A percentile compares a stretch with the other conserved stretches of the same genome.
Conservation (phyloP, 2,329 filamentous ascomycete species). For the Dryadomyces sulphureus region DNA sequence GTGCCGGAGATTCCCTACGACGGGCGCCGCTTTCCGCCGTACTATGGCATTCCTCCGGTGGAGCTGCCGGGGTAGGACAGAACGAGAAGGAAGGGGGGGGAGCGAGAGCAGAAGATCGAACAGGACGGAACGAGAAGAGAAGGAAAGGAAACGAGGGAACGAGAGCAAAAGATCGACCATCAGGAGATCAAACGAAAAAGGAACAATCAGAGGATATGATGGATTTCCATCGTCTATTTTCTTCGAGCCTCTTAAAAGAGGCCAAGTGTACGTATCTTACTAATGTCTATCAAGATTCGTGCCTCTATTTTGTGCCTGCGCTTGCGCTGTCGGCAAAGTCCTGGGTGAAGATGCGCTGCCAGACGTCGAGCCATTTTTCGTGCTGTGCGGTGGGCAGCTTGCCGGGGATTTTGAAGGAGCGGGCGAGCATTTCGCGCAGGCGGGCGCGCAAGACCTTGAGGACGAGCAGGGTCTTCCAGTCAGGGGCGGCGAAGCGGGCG, state of each 20-base stretch:
- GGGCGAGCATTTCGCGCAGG: constrained; percentile 60
- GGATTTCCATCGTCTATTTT: background rate
- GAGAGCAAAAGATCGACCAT: background rate
- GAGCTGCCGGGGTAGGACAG: constrained; percentile 9
- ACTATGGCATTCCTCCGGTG: constrained; percentile 5
- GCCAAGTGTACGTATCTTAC: background rate
- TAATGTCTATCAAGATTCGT: background rate
- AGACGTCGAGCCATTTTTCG: constrained; percentile 59
- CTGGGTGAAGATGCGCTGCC: constrained; percentile 53
- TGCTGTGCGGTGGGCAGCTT: constrained; percentile 50
- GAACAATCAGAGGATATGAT: background rate
- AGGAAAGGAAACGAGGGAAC: background rate
- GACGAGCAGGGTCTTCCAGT: constrained; percentile 87
- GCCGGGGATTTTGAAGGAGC: constrained; percentile 53
- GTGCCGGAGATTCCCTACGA: constrained; percentile 11
- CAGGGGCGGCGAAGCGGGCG: constrained; percentile 64
- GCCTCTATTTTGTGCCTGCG: background rate
- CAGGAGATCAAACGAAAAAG: background rate
- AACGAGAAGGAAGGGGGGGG: no score
- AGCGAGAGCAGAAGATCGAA: background rate
- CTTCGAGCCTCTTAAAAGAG: background rate
- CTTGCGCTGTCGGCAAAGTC: constrained; percentile 24
- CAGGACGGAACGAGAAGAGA: background rate
- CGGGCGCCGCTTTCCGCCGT: constrained; percentile 9
- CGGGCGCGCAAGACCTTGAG: constrained; percentile 65